Percentiles rank a stretch among this genome's conserved stretches.
phyloP scores from a whole-genome alignment of 176 grass and related monocot genomes.

The Phragmites australis region DNA sequence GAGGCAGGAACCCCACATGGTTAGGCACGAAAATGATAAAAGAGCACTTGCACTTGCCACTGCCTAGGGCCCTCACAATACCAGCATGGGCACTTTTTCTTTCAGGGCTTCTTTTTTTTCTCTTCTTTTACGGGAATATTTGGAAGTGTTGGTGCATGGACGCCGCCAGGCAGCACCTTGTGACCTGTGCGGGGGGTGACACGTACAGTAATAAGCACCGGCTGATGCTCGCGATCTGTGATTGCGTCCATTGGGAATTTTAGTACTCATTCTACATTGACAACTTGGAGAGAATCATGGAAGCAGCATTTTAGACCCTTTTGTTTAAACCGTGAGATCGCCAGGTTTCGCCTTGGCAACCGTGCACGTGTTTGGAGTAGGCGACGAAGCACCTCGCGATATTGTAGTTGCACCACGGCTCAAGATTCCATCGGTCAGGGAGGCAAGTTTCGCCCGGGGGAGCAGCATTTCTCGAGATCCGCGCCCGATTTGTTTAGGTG shows the following conservation, averaged over 20 bases:
- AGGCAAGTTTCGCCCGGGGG: constrained; percentile 27
- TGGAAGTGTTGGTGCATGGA: neutral
- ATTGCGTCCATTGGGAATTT: neutral
- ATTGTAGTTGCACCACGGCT: neutral
- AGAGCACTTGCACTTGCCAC: too few relatives aligned
- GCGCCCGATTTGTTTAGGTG: neutral
- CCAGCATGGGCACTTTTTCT: neutral
- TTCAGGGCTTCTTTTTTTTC: neutral
- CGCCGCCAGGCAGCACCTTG: neutral
- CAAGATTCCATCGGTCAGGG: neutral
- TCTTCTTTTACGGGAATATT: neutral
- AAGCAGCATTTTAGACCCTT: neutral
- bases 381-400: neutral
- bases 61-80: neutral
- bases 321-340: neutral
- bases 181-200: neutral
- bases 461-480: constrained; percentile 38
- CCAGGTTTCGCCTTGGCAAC: constrained; percentile 1
- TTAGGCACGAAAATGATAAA: constrained; percentile 28
- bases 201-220: neutral
- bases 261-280: too few relatives aligned
- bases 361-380: neutral
- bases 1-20: neutral
- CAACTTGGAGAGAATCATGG: neutral
- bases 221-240: neutral